Evolutionary conservation across 257 asterid genomes (phyloP), one percentile per base, ranked within the genome.

Genomic region (Haberlea rhodopensis): DNA sequence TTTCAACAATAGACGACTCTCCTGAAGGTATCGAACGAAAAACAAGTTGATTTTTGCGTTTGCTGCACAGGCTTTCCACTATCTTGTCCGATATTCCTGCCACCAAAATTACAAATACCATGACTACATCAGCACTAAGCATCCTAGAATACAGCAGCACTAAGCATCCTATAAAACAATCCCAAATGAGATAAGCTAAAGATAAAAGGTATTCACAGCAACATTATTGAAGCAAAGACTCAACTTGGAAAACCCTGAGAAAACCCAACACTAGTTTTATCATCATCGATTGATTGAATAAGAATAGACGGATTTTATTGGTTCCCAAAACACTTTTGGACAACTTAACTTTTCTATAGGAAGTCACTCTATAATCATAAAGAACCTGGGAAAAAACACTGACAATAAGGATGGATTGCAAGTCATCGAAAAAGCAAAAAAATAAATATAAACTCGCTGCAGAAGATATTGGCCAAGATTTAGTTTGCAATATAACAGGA

Each of bases 61-160:
- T 94, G 77, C 84, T 74, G 86, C 95, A 90, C 80, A 94, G 75
- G 78, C 84, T 88, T 65, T 90, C 99, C 74, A 94, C 97, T 62
- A 94, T 86, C 88, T 86, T 94, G 72, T 86, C 95, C 0, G 99
- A 83, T 78, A 90, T 62, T 70, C 85, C 99, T 94, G 90, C 65
- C 59, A 72, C 57, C 56, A 75, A 56, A 67, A n/a, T 29, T 27
- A 62, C 22, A 71, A 29, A 63, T 21, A 49, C 67, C 52, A 68
- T 45, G 61, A 69, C 55, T 51, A 32, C 65, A 70, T 57, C 26
- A 58, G 54, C 62, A 66, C 18, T 16, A 11, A 48, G 62, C 34
- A 60, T 59, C 52, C 5, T 24, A 20, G 11, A 32, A 6, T 59
- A 11, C n/a, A 32, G 64, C 26, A 58, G 54, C 62, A 66, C 18